Base-by-base conservation (phyloP, 345 rosid genomes). In the Salix purpurea region DNA sequence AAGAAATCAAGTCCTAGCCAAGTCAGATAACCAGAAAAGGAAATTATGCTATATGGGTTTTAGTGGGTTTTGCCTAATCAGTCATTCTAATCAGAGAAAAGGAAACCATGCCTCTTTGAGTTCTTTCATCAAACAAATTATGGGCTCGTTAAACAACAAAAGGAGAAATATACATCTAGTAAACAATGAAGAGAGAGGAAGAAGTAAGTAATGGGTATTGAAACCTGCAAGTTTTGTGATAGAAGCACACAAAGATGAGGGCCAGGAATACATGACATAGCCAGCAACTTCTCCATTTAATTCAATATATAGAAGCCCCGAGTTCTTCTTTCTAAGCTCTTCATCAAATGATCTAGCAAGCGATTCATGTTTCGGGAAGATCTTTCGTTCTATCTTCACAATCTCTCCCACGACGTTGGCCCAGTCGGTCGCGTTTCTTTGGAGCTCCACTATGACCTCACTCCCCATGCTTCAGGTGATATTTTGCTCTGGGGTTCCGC, bases 351-450 rank as follows among this genome's bases (percentile, higher is more conserved):
- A 85, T 50, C 78, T 84, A 69, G 93, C 86, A 8, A 91, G 92
- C 4, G 97, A 94, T 80, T 89, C 98, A 75, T 91, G 97, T 79
- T 92, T 90, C 15, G 96, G 97, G 79, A 92, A 91, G 32, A 90
- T 77, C 71, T 86, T 91, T 72, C 77, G 90, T 87, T 92, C 98
- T 72, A 92, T 77, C 77, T 83, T 91, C 84, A 91, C 91, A 13
- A 90, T 89, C 74, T 89, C 93, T 10, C 81, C 89, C 78, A 91
- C 88, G 10, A 85, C 80, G 44, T 73, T 79, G 2, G 52, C 83
- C 85, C 87, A 85, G 46, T 79, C 67, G 15, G 19, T 36, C 7
- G 96, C 86, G 74, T 82, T 89, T 79, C 86, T 88, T 24, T 71
- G 80, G 26, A 94, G 88, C 82, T 89, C 96, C 34, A 73, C 42